These are phyloP conservation scores for Neovahlkampfia damariscottae DNA, from an alignment of 78 protist species.

Conservation along the genomic window DNA sequence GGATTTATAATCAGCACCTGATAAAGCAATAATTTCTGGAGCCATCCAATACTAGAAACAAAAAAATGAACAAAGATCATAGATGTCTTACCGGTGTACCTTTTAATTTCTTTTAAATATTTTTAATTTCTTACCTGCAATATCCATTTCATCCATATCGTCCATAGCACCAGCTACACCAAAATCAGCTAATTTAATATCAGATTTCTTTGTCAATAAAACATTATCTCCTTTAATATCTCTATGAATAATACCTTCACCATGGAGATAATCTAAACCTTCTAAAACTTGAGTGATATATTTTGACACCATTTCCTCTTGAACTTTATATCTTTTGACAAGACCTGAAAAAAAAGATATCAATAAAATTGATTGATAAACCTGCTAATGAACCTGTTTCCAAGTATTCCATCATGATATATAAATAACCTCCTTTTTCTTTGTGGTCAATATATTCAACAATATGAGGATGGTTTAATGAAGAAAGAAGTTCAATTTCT, in stretches of 20 bases:
- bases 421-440: not conserved
- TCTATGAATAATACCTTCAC: not conserved
- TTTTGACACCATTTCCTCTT: not conserved
- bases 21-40: not conserved
- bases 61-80: too few relatives aligned
- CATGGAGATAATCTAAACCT: not conserved
- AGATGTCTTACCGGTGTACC: too few relatives aligned
- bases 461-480: not conserved
- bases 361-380: too few relatives aligned
- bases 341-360: not conserved
- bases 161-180: not conserved
- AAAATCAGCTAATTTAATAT: slow-evolving; percentile 8
- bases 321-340: not conserved
- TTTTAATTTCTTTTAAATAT: too few relatives aligned
- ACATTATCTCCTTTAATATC: slow-evolving; percentile 1
- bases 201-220: not conserved
- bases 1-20: not conserved
- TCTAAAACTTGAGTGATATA: not conserved
- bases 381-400: too few relatives aligned
- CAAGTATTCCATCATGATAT: not conserved
- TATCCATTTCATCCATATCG: not conserved
- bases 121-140: too few relatives aligned
- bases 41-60: slow-evolving; percentile 69
- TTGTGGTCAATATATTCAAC: not conserved
- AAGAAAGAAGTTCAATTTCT: not conserved